Conservation (phyloP, 495 filamentous ascomycete species). For the Penicillium verhagenii region DNA sequence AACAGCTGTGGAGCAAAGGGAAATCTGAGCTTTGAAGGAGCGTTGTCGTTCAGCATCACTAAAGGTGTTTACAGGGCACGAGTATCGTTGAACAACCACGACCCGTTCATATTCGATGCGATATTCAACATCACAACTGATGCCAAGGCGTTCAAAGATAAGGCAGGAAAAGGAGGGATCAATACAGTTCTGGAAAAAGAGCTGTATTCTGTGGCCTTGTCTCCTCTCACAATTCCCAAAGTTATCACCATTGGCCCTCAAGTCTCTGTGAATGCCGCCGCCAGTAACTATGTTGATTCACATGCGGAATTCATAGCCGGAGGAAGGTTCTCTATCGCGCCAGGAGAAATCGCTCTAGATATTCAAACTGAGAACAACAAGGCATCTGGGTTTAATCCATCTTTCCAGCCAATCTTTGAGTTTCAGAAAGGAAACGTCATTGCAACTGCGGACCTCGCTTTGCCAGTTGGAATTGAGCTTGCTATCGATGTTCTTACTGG, state of each 20-base stretch:
- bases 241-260: slow-evolving; percentile 6
- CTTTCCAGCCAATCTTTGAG: background rate
- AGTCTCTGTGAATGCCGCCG: background rate
- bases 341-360: background rate
- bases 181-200: background rate
- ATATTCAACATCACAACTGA: no score
- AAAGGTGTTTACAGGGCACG: no score
- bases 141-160: background rate
- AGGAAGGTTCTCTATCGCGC: background rate
- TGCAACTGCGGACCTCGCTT: background rate
- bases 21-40: no score
- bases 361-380: background rate
- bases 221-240: background rate
- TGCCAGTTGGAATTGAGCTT: slow-evolving; percentile 4
- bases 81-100: no score
- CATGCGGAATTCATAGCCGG: background rate
- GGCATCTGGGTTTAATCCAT: background rate
- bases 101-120: no score
- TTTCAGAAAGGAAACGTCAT: background rate
- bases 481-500: slow-evolving; percentile 3
- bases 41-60: no score
- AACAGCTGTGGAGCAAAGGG: no score
- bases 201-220: background rate
- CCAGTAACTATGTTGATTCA: background rate
- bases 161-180: background rate